Conservation (phyloP, 306 rosid genomes). For the Neltuma alba region DNA sequence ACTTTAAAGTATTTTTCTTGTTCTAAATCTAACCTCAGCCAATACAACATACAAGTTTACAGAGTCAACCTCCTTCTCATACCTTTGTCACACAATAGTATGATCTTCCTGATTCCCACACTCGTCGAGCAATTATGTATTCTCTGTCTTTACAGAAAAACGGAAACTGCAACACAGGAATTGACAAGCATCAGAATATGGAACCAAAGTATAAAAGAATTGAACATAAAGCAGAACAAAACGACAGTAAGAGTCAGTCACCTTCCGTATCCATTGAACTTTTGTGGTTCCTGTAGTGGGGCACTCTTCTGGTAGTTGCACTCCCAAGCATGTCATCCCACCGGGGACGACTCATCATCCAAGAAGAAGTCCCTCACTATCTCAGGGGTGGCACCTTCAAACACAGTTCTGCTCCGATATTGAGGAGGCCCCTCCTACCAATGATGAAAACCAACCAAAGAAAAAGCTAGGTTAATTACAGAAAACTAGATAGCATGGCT, state of each 20-base stretch:
- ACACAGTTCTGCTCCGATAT: constrained; percentile 58
- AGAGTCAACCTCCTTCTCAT: constrained; percentile 1
- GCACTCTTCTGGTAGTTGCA: constrained; percentile 57
- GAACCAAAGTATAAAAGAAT: constrained; percentile 10
- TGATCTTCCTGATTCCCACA: constrained; percentile 65
- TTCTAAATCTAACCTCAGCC: neutral
- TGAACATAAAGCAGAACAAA: neutral
- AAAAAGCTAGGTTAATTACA: neutral
- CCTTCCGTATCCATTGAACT: constrained; percentile 66
- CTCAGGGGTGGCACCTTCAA: constrained; percentile 73
- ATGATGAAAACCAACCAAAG: neutral
- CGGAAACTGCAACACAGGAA: constrained; percentile 61
- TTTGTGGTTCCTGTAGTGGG: constrained; percentile 62
- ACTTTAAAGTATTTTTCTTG: neutral
- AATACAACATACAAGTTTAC: neutral
- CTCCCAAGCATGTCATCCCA: constrained; percentile 63
- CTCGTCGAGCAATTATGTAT: constrained; percentile 66
- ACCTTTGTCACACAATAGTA: constrained; percentile 78
- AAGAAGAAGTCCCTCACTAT: constrained; percentile 63
- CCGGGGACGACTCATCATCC: constrained; percentile 59
- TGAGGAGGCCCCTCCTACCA: constrained; percentile 63
- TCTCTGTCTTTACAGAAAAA: constrained; percentile 76
- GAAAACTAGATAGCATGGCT: neutral
- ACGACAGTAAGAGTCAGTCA: constrained; percentile 3
- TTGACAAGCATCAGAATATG: constrained; percentile 37